phyloP scores from a whole-genome alignment of 2,329 filamentous ascomycete genomes.

The Graphilbum ipis-grandicollis region DNA sequence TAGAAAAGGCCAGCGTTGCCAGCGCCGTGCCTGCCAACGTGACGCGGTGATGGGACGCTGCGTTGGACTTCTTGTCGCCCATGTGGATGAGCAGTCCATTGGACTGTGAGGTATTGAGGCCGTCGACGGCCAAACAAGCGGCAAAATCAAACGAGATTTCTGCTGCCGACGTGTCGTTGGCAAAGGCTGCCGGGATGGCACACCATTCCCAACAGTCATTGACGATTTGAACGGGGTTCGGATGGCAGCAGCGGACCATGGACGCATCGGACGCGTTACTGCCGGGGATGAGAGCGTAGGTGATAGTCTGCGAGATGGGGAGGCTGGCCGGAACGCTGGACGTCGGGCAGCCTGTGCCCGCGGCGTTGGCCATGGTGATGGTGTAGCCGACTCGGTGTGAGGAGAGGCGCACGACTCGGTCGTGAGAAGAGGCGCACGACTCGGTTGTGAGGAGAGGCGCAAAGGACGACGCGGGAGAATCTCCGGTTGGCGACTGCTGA shows the following conservation, averaged over 20 bases:
- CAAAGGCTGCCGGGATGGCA: background rate
- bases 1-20: background rate
- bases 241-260: slow-evolving; percentile 1
- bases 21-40: slow-evolving; percentile 19
- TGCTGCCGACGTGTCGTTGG: background rate
- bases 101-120: background rate
- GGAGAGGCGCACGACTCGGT: no score
- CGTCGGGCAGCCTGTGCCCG: slow-evolving; percentile 1
- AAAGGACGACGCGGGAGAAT: background rate
- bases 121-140: background rate
- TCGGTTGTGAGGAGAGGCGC: no score
- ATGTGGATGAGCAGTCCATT: slow-evolving; percentile 1
- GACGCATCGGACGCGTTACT: slow-evolving; percentile 1
- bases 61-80: background rate
- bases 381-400: background rate
- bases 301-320: background rate
- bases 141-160: background rate
- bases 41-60: background rate
- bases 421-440: no score
- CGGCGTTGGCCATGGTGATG: slow-evolving; percentile 1
- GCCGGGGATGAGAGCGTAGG: slow-evolving; percentile 1
- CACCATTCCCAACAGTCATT: slow-evolving; percentile 2
- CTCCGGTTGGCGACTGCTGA: background rate
- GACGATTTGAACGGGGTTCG: slow-evolving; percentile 1
- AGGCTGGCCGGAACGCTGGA: background rate